A percentile compares a stretch with the other conserved stretches of the same genome.
These are phyloP conservation scores for Leptodontidium sp. DNA, from an alignment of 2,329 filamentous ascomycete genomes.

Conservation along the genomic window DNA sequence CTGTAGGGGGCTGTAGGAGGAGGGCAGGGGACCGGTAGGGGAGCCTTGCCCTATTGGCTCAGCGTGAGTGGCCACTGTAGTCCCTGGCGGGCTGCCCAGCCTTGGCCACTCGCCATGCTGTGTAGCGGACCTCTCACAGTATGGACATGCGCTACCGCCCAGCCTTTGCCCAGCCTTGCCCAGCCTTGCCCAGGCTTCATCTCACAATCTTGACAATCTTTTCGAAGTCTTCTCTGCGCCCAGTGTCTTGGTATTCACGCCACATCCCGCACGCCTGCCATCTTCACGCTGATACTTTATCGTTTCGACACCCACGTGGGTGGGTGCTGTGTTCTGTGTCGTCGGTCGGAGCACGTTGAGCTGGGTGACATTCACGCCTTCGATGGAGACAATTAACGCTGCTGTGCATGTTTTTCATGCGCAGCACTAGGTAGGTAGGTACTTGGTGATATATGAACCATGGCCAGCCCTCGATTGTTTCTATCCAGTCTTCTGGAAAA, in stretches of 20 bases:
- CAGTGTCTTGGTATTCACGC: conserved; percentile 6
- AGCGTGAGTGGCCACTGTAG: not conserved
- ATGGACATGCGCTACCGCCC: not conserved
- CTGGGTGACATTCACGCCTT: not conserved
- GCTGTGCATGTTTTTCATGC: not conserved
- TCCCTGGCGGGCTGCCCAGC: not conserved
- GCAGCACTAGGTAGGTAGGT: not conserved
- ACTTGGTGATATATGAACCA: conserved; percentile 6
- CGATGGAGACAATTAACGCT: not conserved
- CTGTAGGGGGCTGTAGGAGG: not conserved
- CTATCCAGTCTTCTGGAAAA: conserved; percentile 7
- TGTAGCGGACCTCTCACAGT: not conserved
- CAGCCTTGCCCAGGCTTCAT: not conserved
- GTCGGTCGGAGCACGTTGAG: not conserved
- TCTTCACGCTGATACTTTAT: not conserved
- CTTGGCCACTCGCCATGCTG: not conserved
- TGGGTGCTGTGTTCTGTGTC: conserved; percentile 7
- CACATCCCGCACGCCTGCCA: not conserved
- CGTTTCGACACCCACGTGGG: not conserved
- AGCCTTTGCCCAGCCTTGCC: not conserved
- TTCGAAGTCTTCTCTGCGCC: not conserved
- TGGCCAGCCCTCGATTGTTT: not conserved
- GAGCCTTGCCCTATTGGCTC: not conserved
- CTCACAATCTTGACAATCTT: not conserved
- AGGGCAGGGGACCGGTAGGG: not conserved